phyloP scores from a whole-genome alignment of 495 filamentous ascomycete genomes.

The Aspergillus sparsus region DNA sequence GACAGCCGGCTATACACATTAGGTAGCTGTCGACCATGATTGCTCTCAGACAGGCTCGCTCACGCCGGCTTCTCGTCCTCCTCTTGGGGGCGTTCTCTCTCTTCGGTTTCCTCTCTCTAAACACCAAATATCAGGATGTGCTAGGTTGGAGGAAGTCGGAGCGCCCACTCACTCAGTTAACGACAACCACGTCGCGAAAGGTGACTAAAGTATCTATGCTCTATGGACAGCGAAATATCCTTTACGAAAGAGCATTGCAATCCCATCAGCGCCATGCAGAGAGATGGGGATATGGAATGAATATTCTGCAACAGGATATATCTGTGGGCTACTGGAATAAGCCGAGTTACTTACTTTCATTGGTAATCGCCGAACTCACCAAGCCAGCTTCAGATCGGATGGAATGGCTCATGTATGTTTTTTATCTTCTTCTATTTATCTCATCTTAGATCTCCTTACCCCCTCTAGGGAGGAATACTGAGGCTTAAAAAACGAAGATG shows the following conservation, averaged over 20 bases:
- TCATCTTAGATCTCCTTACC: not conserved
- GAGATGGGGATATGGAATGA: conserved; percentile 40
- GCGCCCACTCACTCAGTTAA: not conserved
- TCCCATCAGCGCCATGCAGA: conserved; percentile 42
- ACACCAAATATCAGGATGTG: not conserved
- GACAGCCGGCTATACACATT: too few species aligned
- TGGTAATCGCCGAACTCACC: conserved; percentile 44
- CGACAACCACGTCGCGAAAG: not conserved
- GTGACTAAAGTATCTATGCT: conserved; percentile 37
- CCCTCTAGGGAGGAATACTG: not conserved
- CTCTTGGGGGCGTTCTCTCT: not conserved
- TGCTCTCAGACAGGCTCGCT: conserved; percentile 1
- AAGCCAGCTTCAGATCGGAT: conserved; percentile 37
- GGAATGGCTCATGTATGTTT: conserved; percentile 46
- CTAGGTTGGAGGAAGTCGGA: not conserved
- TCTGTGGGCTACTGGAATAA: conserved; percentile 45
- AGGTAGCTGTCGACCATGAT: not conserved
- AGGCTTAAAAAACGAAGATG: conserved; percentile 4
- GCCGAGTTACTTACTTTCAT: conserved; percentile 39
- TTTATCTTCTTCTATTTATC: not conserved
- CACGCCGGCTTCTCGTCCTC: not conserved
- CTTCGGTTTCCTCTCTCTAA: not conserved
- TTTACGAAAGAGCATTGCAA: conserved; percentile 44
- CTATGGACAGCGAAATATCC: conserved; percentile 30
- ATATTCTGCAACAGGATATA: conserved; percentile 40